Conservation (phyloP, 768 basidiomycete genomes). For the Russula sp. region DNA sequence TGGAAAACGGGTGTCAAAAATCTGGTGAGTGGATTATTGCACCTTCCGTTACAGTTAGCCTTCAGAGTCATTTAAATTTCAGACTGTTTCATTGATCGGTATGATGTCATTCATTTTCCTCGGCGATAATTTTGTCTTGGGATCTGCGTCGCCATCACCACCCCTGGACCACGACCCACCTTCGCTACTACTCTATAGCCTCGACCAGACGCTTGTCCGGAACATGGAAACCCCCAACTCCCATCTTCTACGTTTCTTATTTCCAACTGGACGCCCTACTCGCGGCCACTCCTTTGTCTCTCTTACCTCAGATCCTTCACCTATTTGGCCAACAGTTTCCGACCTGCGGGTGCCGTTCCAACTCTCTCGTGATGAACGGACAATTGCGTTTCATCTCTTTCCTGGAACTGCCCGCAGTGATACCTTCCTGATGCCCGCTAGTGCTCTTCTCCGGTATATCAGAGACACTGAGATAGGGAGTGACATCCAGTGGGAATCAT, state of each 20-base stretch:
- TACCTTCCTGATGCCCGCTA: constrained; percentile 18
- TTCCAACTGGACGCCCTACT: neutral
- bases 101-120: constrained; percentile 26
- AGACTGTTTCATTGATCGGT: constrained; percentile 3
- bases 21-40: constrained; percentile 14
- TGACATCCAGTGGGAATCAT: constrained; percentile 21
- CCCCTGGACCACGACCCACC: neutral
- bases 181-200: constrained; percentile 22
- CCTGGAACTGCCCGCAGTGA: neutral
- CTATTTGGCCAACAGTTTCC: constrained; percentile 11
- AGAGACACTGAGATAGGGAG: neutral
- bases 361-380: constrained; percentile 15
- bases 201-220: constrained; percentile 11
- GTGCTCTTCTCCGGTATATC: constrained; percentile 12
- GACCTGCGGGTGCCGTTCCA: constrained; percentile 34
- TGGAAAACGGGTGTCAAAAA: constrained; percentile 26
- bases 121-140: constrained; percentile 14
- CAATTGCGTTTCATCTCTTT: constrained; percentile 1
- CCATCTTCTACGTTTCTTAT: constrained; percentile 19
- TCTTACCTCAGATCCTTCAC: constrained; percentile 23
- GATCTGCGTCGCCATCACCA: constrained; percentile 1
- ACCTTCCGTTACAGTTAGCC: neutral
- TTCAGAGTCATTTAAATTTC: neutral
- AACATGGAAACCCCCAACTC: neutral
- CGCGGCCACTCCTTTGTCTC: neutral